Evolutionary conservation across 2,329 filamentous ascomycete genomes (phyloP).

Genomic region (Zalaria obscura): DNA sequence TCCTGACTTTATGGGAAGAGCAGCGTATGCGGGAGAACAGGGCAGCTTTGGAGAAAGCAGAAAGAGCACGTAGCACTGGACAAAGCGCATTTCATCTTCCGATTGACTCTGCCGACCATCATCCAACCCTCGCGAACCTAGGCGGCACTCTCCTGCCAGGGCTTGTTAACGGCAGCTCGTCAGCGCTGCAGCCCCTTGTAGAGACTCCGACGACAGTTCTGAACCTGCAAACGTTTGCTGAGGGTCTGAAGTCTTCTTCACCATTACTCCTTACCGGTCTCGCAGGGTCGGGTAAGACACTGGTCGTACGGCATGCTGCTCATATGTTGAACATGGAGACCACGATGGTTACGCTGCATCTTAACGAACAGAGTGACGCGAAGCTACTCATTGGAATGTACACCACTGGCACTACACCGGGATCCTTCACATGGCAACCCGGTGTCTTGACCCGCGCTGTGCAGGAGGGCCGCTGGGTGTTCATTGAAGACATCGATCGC

Average conservation of each 20-base stretch:
- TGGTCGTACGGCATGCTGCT: conserved; percentile 69
- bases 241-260: conserved; percentile 48
- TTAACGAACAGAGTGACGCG: conserved; percentile 96
- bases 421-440: conserved; percentile 82
- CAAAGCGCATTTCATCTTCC: not conserved
- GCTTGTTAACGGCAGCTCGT: not conserved
- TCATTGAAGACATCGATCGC: conserved; percentile 92
- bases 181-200: conserved; percentile 32
- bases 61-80: conserved; percentile 1
- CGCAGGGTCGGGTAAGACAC: conserved; percentile 82
- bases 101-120: conserved; percentile 12
- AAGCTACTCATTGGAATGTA: conserved; percentile 94
- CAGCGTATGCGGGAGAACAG: conserved; percentile 30
- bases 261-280: conserved; percentile 73
- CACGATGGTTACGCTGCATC: conserved; percentile 80
- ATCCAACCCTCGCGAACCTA: conserved; percentile 10
- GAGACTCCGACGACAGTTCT: conserved; percentile 55
- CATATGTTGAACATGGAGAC: conserved; percentile 63
- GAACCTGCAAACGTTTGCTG: conserved; percentile 59
- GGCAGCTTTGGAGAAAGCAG: conserved; percentile 2
- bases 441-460: conserved; percentile 91
- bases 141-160: conserved; percentile 1
- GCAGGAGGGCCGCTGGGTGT: conserved; percentile 84
- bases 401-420: conserved; percentile 72
- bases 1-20: conserved; percentile 52